Conservation (phyloP, 1,284 basidiomycete genomes). For the Ustilago shanxiensis region DNA sequence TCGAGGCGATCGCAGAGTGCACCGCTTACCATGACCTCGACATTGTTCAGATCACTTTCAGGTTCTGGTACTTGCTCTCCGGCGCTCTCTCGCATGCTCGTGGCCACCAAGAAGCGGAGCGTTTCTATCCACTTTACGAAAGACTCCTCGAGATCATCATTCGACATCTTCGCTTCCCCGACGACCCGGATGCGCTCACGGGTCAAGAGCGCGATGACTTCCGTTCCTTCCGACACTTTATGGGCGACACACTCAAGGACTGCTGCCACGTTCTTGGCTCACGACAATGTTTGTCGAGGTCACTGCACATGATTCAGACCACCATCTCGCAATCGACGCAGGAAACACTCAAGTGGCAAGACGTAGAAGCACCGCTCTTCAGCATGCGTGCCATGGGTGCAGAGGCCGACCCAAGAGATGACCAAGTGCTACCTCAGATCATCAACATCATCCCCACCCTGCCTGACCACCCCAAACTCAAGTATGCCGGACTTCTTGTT, state of each 20-base stretch:
- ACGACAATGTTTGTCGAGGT: slow-evolving; percentile 82
- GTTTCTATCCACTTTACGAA: slow-evolving; percentile 85
- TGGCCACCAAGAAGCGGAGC: slow-evolving; percentile 60
- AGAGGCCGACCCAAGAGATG: slow-evolving; percentile 85
- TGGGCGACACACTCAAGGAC: slow-evolving; percentile 99
- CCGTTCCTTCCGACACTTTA: slow-evolving; percentile 93
- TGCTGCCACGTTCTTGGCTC: slow-evolving; percentile 95
- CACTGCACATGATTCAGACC: slow-evolving; percentile 83
- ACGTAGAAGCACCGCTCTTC: slow-evolving; percentile 96
- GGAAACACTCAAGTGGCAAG: slow-evolving; percentile 80
- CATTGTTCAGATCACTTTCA: slow-evolving; percentile 96
- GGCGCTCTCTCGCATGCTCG: slow-evolving; percentile 73
- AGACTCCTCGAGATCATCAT: slow-evolving; percentile 89
- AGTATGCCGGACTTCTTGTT: slow-evolving; percentile 94
- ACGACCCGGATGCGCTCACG: slow-evolving; percentile 77
- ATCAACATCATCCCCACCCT: slow-evolving; percentile 93
- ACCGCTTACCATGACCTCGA: slow-evolving; percentile 93
- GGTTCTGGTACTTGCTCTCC: slow-evolving; percentile 88
- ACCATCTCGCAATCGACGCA: slow-evolving; percentile 75
- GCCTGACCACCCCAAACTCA: slow-evolving; percentile 89
- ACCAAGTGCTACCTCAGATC: slow-evolving; percentile 89
- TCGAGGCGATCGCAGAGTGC: slow-evolving; percentile 93
- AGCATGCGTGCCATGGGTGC: slow-evolving; percentile 99
- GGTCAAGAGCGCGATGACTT: slow-evolving; percentile 94
- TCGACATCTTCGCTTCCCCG: slow-evolving; percentile 90